Conservation (phyloP, 169 alveolate species). For the Plasmodium cynomolgi region DNA sequence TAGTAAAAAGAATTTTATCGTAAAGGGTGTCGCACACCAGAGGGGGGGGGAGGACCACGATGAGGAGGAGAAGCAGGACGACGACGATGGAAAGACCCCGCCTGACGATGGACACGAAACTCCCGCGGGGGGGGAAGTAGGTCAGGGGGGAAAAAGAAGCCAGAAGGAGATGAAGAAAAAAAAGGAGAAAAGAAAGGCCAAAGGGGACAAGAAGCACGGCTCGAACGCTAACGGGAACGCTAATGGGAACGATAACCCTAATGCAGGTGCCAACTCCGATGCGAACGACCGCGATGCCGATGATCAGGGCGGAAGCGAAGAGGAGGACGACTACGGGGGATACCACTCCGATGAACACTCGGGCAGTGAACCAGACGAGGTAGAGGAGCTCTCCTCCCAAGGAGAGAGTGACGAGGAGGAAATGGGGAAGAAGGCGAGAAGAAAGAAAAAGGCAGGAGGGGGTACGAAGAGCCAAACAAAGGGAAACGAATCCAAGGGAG, state of each 20-base stretch:
- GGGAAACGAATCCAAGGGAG: slow-evolving; percentile 10
- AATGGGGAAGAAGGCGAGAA: neutral
- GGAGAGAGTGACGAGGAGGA: neutral
- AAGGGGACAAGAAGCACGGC: neutral
- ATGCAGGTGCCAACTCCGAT: neutral
- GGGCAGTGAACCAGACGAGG: slow-evolving; percentile 3
- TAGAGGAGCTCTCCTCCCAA: neutral
- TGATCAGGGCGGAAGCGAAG: neutral
- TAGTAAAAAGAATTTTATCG: slow-evolving; percentile 14
- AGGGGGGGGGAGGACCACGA: neutral
- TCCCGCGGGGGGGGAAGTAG: neutral
- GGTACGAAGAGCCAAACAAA: neutral
- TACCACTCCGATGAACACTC: neutral
- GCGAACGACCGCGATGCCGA: neutral
- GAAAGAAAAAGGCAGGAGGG: slow-evolving; percentile 1
- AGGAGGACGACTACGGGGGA: slow-evolving; percentile 1
- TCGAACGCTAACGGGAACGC: neutral
- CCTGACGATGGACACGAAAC: neutral
- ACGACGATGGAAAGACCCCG: neutral
- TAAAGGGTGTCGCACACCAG: neutral
- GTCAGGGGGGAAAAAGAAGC: neutral
- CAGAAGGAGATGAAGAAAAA: neutral
- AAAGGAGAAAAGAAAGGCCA: neutral
- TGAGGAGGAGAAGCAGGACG: neutral
- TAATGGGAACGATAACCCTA: no score